phyloP scores from a whole-genome alignment of 257 asterid genomes.

The Solanum acaule region DNA sequence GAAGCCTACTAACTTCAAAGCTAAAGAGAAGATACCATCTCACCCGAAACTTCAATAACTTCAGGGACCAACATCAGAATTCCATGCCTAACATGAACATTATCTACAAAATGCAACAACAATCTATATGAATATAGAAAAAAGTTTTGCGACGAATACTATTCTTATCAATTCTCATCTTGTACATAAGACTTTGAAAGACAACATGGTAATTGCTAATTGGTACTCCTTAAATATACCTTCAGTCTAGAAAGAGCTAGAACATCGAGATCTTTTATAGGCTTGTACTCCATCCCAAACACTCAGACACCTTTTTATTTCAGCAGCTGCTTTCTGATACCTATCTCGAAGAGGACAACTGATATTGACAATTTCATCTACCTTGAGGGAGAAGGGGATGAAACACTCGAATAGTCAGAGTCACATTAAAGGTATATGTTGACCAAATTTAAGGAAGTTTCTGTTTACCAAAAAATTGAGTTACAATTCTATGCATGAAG shows the following conservation, averaged over 20 bases:
- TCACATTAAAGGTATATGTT: neutral
- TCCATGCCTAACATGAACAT: conserved; percentile 78
- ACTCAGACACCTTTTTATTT: conserved; percentile 81
- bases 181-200: neutral
- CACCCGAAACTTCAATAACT: conserved; percentile 71
- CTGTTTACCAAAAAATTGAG: no score
- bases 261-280: conserved; percentile 66
- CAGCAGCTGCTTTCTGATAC: conserved; percentile 62
- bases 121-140: neutral
- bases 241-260: conserved; percentile 72
- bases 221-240: conserved; percentile 23
- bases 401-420: neutral
- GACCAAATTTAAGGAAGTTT: neutral
- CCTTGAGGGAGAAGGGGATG: conserved; percentile 29
- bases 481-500: no score
- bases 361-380: conserved; percentile 86
- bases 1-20: no score
- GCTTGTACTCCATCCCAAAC: conserved; percentile 93
- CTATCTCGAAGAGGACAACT: conserved; percentile 70
- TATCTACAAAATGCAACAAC: conserved; percentile 35
- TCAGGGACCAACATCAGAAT: conserved; percentile 88
- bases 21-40: conserved; percentile 21
- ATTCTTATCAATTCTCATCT: no score
- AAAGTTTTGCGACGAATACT: neutral
- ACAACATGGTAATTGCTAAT: neutral